Conservation (phyloP, 176 grass and related monocot genomes). For the Carex scoparia region DNA sequence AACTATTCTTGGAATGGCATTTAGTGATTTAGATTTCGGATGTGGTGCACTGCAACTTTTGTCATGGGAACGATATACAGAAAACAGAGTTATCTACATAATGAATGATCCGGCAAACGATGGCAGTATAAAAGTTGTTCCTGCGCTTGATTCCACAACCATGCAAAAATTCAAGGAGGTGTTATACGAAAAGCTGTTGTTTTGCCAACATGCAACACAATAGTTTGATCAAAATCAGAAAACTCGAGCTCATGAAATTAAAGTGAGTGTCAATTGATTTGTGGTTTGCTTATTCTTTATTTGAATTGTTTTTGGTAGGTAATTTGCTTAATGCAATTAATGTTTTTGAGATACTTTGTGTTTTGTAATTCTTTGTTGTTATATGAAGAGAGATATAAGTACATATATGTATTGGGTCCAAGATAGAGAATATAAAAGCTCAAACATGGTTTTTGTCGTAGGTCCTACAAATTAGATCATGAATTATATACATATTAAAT, state of each 20-base stretch:
- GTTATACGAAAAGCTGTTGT: too few species aligned
- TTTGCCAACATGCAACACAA: too few species aligned
- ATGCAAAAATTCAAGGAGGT: slow-evolving; percentile 1
- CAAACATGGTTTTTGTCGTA: too few species aligned
- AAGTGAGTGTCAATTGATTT: not conserved
- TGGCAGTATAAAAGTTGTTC: not conserved
- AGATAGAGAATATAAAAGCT: too few species aligned
- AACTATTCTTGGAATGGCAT: not conserved
- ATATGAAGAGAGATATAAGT: too few species aligned
- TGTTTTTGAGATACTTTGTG: not conserved
- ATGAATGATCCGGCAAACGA: not conserved
- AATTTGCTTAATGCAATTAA: not conserved
- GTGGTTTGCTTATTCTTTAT: not conserved
- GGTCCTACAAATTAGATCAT: too few species aligned
- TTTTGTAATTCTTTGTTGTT: not conserved
- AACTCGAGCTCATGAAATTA: not conserved
- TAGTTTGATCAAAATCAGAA: too few species aligned
- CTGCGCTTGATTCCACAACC: not conserved
- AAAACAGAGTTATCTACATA: not conserved
- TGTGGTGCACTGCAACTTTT: not conserved
- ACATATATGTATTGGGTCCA: too few species aligned
- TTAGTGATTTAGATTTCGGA: slow-evolving; percentile 1
- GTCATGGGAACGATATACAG: not conserved
- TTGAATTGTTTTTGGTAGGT: not conserved
- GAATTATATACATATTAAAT: too few species aligned